A percentile compares a stretch with the other conserved stretches of the same genome.
Evolutionary conservation across 2,329 filamentous ascomycete species (phyloP).

Genomic region (Stachybotrys chartarum): DNA sequence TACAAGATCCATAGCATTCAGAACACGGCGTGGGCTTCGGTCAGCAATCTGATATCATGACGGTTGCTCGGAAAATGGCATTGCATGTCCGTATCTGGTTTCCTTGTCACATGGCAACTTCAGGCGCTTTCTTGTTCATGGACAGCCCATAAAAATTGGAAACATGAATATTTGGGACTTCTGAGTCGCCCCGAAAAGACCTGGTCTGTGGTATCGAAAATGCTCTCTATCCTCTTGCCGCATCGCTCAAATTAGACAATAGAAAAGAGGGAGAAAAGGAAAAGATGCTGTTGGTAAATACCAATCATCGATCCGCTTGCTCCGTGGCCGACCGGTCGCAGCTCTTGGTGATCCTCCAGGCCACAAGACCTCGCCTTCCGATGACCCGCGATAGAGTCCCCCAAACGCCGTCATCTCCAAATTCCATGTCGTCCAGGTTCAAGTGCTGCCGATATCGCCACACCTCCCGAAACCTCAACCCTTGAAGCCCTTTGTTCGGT

Average conservation of each 20-base stretch:
- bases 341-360: constrained; percentile 60
- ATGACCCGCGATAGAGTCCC: constrained; percentile 61
- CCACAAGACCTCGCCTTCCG: constrained; percentile 52
- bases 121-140: too few species aligned
- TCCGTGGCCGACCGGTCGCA: constrained; percentile 23
- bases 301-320: constrained; percentile 5
- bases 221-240: not conserved
- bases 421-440: constrained; percentile 75
- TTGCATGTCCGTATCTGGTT: not conserved
- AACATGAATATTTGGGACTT: too few species aligned
- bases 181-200: too few species aligned
- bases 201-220: not conserved
- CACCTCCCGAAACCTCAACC: constrained; percentile 59
- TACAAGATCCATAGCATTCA: not conserved
- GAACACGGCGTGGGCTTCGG: not conserved
- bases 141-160: too few species aligned
- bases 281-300: constrained; percentile 3
- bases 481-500: constrained; percentile 49
- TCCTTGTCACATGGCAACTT: too few species aligned
- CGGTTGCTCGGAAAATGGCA: not conserved
- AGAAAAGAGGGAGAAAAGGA: constrained; percentile 11
- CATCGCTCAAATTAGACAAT: constrained; percentile 5
- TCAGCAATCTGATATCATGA: not conserved
- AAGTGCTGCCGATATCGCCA: constrained; percentile 64
- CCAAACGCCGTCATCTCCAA: constrained; percentile 69